Percentiles rank a stretch among this genome's conserved stretches.
Evolutionary conservation across 2,329 filamentous ascomycete genomes (phyloP).

Genomic region (Pestalotiopsis sp.): DNA sequence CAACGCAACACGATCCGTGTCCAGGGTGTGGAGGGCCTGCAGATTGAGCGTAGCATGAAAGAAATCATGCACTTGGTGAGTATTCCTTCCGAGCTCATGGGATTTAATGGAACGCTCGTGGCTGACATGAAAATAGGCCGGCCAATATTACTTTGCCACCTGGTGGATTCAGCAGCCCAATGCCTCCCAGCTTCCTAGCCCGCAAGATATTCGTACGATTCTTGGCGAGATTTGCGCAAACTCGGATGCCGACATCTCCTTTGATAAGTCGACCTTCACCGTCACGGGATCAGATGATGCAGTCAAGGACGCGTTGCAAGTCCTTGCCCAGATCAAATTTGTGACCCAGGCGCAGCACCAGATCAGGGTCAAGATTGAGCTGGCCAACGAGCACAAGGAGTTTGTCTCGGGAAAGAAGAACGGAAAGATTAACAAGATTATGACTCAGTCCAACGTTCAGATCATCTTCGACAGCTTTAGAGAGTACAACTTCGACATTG

Average conservation of each 20-base stretch:
- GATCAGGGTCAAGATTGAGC: conserved; percentile 96
- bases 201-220: conserved; percentile 85
- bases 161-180: conserved; percentile 91
- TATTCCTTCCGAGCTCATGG: conserved; percentile 19
- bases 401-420: conserved; percentile 99
- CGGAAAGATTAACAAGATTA: conserved; percentile 99
- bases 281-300: conserved; percentile 96
- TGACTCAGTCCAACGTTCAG: conserved; percentile 98
- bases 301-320: conserved; percentile 91
- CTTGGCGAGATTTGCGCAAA: conserved; percentile 95
- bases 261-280: conserved; percentile 91
- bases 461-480: conserved; percentile 99
- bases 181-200: conserved; percentile 58
- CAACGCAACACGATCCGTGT: conserved; percentile 85
- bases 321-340: conserved; percentile 90
- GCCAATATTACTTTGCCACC: conserved; percentile 95
- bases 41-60: conserved; percentile 91
- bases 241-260: conserved; percentile 91
- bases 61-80: conserved; percentile 93
- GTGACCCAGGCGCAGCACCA: conserved; percentile 86
- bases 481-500: conserved; percentile 99
- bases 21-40: conserved; percentile 89
- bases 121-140: conserved; percentile 61
- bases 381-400: conserved; percentile 99
- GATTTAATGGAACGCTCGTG: neutral